Evolutionary conservation across 164 flowering plant species (phyloP).

Genomic region (Saururus chinensis): DNA sequence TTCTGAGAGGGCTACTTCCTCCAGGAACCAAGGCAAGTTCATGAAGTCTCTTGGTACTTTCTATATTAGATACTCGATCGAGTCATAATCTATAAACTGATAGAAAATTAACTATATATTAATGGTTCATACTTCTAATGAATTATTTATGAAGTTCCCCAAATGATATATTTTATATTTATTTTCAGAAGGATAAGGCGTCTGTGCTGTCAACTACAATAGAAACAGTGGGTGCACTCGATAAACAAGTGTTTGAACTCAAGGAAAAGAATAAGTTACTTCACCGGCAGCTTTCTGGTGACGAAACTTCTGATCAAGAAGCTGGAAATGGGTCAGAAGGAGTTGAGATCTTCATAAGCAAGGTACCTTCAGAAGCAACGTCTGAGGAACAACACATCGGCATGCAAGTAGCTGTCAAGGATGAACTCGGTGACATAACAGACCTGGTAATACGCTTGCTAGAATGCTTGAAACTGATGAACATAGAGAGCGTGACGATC

Average conservation of each 20-base stretch:
- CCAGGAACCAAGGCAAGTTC: conserved; percentile 65
- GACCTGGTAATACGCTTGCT: conserved; percentile 33
- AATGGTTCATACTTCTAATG: too few species aligned
- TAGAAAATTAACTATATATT: too few species aligned
- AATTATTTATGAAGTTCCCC: neutral
- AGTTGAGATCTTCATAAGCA: conserved; percentile 2
- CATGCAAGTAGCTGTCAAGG: conserved; percentile 32
- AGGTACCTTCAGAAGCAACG: conserved; percentile 18
- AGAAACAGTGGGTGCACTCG: conserved; percentile 39
- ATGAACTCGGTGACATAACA: conserved; percentile 19
- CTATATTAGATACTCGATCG: too few species aligned
- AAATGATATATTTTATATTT: neutral
- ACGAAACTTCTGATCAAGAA: neutral
- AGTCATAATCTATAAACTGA: too few species aligned
- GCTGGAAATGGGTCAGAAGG: neutral
- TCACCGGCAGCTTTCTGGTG: neutral
- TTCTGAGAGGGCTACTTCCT: conserved; percentile 68
- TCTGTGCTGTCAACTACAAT: conserved; percentile 44
- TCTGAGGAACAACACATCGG: conserved; percentile 24
- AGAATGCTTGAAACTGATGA: conserved; percentile 40
- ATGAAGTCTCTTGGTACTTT: neutral
- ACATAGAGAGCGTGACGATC: conserved; percentile 26
- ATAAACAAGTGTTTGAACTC: conserved; percentile 43
- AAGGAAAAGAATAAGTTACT: neutral
- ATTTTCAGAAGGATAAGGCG: neutral